phyloP scores from a whole-genome alignment of 495 filamentous ascomycete genomes.

The Penicillium lividum region DNA sequence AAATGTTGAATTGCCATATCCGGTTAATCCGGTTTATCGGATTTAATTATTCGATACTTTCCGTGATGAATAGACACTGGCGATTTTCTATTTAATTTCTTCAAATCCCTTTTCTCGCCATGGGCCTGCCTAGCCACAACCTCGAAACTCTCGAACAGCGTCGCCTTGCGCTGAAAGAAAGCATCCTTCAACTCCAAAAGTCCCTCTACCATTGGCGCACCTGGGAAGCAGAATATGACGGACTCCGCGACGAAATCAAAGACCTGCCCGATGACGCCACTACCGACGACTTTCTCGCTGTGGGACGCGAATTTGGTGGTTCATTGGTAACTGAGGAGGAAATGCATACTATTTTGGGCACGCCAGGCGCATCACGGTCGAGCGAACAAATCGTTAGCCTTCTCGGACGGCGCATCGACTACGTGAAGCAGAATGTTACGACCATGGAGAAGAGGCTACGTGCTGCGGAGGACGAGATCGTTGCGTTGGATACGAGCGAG shows the following conservation, averaged over 20 bases:
- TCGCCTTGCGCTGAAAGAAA: slow-evolving; percentile 71
- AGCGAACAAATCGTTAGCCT: slow-evolving; percentile 67
- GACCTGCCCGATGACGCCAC: slow-evolving; percentile 51
- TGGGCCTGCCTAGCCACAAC: slow-evolving; percentile 37
- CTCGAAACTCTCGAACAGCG: slow-evolving; percentile 67
- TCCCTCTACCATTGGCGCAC: slow-evolving; percentile 84
- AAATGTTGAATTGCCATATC: neutral
- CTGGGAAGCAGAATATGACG: slow-evolving; percentile 90
- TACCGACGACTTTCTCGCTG: slow-evolving; percentile 51
- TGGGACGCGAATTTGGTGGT: slow-evolving; percentile 51
- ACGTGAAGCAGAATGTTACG: slow-evolving; percentile 77
- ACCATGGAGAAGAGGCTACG: slow-evolving; percentile 67
- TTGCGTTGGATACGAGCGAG: slow-evolving; percentile 42
- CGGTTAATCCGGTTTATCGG: neutral
- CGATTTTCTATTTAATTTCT: neutral
- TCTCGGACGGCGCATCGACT: slow-evolving; percentile 78
- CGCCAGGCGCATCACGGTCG: slow-evolving; percentile 33
- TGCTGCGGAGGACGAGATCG: slow-evolving; percentile 65
- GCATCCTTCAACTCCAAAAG: slow-evolving; percentile 69
- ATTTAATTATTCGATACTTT: neutral
- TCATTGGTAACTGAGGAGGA: slow-evolving; percentile 59
- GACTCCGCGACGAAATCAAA: slow-evolving; percentile 75
- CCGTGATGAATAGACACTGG: neutral
- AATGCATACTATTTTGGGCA: slow-evolving; percentile 40
- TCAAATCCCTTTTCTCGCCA: slow-evolving; percentile 4